Evolutionary conservation across 768 basidiomycete genomes (phyloP), one percentile per base, ranked within the genome.

Genomic region (Leccinum pellstonianum): DNA sequence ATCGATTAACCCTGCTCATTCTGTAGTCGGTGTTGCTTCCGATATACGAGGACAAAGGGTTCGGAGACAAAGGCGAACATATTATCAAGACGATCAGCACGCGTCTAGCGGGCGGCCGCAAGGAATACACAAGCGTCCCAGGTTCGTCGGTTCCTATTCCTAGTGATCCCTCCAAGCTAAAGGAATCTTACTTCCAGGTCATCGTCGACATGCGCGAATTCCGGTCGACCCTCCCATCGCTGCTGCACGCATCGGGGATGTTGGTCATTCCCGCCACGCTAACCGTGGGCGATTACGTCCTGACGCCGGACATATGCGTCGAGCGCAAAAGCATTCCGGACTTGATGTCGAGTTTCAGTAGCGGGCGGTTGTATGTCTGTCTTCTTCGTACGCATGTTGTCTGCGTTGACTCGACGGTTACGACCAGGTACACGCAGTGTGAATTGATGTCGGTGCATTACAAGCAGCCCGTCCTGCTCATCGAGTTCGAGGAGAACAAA

Each of bases 171-270:
- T 31, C 5, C 33, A 29, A 7, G 23, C 2, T 61, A 25, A 68
- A 14, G 3, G 2, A n/a, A 12, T 10, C 19, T 53, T 4, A 6
- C 43, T 46, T 11, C n/a, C 6, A 97, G 94, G 88, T 99, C 51
- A 87, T 99, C 60, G 94, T 98, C 25, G 97, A 98, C 73, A 89
- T 98, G 84, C 86, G 97, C 65, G 97, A 99, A 73, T 98, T 99
- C 73, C 82, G 95, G 29, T 98, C 96, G 2, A 86, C 93, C 0
- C 76, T 99, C 12, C 97, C 97, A 0, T 95, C 93, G 0, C 73
- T 99, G 4, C 78, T 98, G 10, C 94, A 98, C 67, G 93, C 91
- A 0, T 82, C 91, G 0, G 82, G 82, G 50, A 75, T 96, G 47
- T 76, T 88, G 35, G 85, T 98, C 46, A 79, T 95, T n/a, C 96